Evolutionary conservation across 495 filamentous ascomycete genomes (phyloP), one percentile per base, ranked within the genome.

Genomic region (Peziza echinospora): DNA sequence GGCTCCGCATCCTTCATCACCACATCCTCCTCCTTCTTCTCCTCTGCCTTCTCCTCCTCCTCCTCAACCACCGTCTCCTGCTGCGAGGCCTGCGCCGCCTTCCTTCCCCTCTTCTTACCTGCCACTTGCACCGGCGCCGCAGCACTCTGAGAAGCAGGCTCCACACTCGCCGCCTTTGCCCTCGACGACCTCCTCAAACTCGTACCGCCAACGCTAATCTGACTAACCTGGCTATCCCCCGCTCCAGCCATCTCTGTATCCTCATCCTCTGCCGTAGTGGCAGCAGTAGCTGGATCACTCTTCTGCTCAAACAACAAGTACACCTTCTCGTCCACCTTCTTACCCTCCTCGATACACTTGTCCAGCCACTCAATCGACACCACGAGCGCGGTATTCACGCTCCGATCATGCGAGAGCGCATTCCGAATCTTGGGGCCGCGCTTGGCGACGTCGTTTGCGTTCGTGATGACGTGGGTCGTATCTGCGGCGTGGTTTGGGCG

Each of bases 281-380:
- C 58, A 26, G 45, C 43, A 16, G 37, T 51, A 23, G 51, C 40
- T 8, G 41, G 19, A 8, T 26, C 34, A 19, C 39, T 22, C 49
- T 28, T 51, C 13, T 10, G 44, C 13, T 52, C 30, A 23, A 49
- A 56, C 11, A 65, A 47, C 1, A 63, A 46, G 47, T 65, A 65
- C 3, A 62, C 30, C 17, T 64, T 60, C 50, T 71, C 71, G 0
- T 64, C 44, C 2, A 71, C 45, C n/a, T 61, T 63, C 11, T 60
- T 63, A 16, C 62, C 63, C 3, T 63, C 56, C 21, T 64, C 49
- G 11, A 66, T 54, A 7, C 69, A 76, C 1, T 71, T 65, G 0
- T 68, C 45, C 10, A 84, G 66, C 80, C 80, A 84, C 5, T 73
- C 58, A 4, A 80, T 46, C 5, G 63, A 65, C 25, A 83, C 73